A percentile compares a stretch with the other conserved stretches of the same genome.
Evolutionary conservation across 1,284 basidiomycete species (phyloP).

Genomic region (Exobasidium cylindrosporum): DNA sequence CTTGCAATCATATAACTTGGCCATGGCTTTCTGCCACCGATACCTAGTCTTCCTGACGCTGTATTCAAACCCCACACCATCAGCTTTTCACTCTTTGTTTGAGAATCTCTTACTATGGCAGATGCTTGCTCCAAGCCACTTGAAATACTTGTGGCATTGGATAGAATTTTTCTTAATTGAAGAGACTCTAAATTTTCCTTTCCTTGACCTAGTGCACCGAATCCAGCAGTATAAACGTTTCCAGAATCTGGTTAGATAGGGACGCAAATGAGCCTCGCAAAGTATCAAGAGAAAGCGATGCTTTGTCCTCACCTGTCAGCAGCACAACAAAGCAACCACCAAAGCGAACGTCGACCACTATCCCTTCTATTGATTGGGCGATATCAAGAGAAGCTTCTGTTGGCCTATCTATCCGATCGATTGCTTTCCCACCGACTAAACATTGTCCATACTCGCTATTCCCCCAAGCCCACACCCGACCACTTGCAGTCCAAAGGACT

Average conservation of each 20-base stretch:
- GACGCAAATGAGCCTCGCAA: neutral
- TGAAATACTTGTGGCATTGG: neutral
- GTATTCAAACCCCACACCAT: conserved; percentile 14
- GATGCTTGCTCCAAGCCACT: conserved; percentile 12
- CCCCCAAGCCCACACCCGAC: conserved; percentile 19
- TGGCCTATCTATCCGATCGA: conserved; percentile 12
- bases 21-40: conserved; percentile 12
- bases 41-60: neutral
- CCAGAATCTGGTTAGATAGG: conserved; percentile 1
- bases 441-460: conserved; percentile 21
- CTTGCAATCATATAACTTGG: conserved; percentile 15
- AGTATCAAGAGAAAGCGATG: neutral
- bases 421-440: conserved; percentile 6
- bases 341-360: conserved; percentile 8
- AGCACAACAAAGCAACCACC: conserved; percentile 15
- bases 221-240: conserved; percentile 16
- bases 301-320: conserved; percentile 15
- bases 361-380: neutral
- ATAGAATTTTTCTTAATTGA: neutral
- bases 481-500: conserved; percentile 10
- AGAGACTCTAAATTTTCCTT: neutral
- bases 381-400: conserved; percentile 3
- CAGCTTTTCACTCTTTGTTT: neutral
- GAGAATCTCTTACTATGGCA: neutral
- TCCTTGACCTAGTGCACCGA: conserved; percentile 15